phyloP scores from a whole-genome alignment of 805 yeast species.

The Pichia paraexigua region DNA sequence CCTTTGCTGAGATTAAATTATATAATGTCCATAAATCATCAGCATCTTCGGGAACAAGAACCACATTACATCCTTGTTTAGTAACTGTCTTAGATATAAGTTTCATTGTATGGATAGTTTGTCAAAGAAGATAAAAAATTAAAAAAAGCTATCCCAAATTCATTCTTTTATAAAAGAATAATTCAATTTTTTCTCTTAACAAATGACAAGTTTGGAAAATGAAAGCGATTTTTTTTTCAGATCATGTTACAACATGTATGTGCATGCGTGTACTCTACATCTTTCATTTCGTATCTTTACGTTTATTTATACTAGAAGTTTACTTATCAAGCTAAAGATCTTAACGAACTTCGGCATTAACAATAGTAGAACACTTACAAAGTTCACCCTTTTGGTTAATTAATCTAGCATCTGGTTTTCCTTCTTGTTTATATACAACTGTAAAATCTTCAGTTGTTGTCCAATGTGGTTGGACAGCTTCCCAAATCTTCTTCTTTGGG shows the following conservation, averaged over 20 bases:
- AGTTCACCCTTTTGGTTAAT: slow-evolving; percentile 73
- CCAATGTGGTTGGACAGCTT: slow-evolving; percentile 86
- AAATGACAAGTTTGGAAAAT: neutral
- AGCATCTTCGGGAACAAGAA: slow-evolving; percentile 73
- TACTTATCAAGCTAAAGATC: neutral
- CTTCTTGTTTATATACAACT: slow-evolving; percentile 74
- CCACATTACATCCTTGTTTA: slow-evolving; percentile 58
- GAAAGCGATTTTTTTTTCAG: neutral
- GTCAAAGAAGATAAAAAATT: too few relatives aligned
- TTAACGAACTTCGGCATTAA: slow-evolving; percentile 73
- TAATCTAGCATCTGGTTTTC: slow-evolving; percentile 63
- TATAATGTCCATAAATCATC: slow-evolving; percentile 89
- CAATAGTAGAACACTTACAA: slow-evolving; percentile 66
- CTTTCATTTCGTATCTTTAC: neutral
- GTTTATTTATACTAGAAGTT: neutral
- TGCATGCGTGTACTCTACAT: too few relatives aligned
- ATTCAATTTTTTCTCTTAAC: neutral
- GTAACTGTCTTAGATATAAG: slow-evolving; percentile 41
- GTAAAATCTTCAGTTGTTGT: slow-evolving; percentile 68
- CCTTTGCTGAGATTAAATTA: slow-evolving; percentile 71
- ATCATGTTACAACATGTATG: too few relatives aligned
- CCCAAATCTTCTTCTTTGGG: slow-evolving; percentile 99
- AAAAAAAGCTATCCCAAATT: too few relatives aligned
- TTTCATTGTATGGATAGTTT: slow-evolving; percentile 37
- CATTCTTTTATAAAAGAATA: too few relatives aligned